Evolutionary conservation across 2,329 filamentous ascomycete genomes (phyloP).

Genomic region (Nemania sp.): DNA sequence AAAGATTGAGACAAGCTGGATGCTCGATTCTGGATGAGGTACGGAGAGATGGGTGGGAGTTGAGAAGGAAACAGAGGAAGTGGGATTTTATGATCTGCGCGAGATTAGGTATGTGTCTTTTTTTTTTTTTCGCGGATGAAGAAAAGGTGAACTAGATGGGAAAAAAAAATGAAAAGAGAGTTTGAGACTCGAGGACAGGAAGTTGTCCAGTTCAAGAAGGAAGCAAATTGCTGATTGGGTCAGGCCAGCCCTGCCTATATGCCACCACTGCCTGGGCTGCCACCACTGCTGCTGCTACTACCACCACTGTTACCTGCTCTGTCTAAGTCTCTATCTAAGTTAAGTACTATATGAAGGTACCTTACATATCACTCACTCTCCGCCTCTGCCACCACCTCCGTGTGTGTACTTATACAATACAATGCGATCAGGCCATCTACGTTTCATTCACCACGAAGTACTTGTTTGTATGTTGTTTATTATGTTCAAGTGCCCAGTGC

Average conservation of each 20-base stretch:
- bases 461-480: too few relatives aligned
- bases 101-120: conserved; percentile 13
- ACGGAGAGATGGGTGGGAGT: not conserved
- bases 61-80: not conserved
- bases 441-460: too few relatives aligned
- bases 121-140: conserved; percentile 15
- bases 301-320: not conserved
- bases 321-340: too few relatives aligned
- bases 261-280: conserved; percentile 17
- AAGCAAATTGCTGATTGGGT: conserved; percentile 29
- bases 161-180: conserved; percentile 8
- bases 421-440: too few relatives aligned
- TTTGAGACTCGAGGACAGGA: conserved; percentile 19
- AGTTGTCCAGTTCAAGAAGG: conserved; percentile 28
- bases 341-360: too few relatives aligned
- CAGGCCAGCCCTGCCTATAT: conserved; percentile 19
- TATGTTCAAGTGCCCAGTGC: too few relatives aligned
- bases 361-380: too few relatives aligned
- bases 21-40: too few relatives aligned
- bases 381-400: too few relatives aligned
- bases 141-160: conserved; percentile 7
- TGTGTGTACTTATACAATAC: too few relatives aligned
- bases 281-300: not conserved
- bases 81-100: not conserved
- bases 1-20: not conserved